A percentile compares a stretch with the other conserved stretches of the same genome.
Conservation (phyloP, 352 stramenopile species). For the Elongisporangium anandrum region DNA sequence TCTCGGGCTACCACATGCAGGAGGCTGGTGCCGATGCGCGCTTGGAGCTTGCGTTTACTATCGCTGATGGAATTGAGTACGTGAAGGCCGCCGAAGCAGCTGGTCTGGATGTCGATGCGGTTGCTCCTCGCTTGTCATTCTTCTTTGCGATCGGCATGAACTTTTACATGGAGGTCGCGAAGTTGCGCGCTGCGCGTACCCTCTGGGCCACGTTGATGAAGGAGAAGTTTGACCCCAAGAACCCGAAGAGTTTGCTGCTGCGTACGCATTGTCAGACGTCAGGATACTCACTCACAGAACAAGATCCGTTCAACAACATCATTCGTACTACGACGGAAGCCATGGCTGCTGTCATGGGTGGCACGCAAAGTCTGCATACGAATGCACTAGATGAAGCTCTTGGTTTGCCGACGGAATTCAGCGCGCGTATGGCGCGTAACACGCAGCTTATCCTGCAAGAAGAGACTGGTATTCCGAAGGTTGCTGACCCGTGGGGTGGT, state of each 20-base stretch:
- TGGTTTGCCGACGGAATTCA: slow-evolving; percentile 95
- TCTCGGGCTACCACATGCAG: slow-evolving; percentile 98
- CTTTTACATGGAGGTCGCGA: slow-evolving; percentile 98
- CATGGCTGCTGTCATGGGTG: slow-evolving; percentile 76
- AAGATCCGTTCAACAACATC: slow-evolving; percentile 98
- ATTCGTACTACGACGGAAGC: slow-evolving; percentile 97
- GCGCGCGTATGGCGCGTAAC: slow-evolving; percentile 94
- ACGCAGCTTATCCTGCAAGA: slow-evolving; percentile 98
- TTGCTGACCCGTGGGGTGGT: slow-evolving; percentile 96
- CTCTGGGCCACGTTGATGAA: slow-evolving; percentile 94
- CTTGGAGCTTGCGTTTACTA: slow-evolving; percentile 96
- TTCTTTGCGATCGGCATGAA: slow-evolving; percentile 99
- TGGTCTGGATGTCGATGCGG: slow-evolving; percentile 92
- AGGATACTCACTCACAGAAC: slow-evolving; percentile 95
- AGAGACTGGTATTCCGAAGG: slow-evolving; percentile 91
- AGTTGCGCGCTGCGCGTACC: slow-evolving; percentile 90
- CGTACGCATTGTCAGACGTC: slow-evolving; percentile 97
- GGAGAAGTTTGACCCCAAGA: slow-evolving; percentile 93
- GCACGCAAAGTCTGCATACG: slow-evolving; percentile 97
- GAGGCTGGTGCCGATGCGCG: slow-evolving; percentile 93
- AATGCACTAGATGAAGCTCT: slow-evolving; percentile 97
- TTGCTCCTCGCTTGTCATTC: slow-evolving; percentile 94
- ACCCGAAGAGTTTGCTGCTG: slow-evolving; percentile 91
- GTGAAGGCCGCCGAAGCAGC: slow-evolving; percentile 88
- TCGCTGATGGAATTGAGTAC: slow-evolving; percentile 97